Percentiles rank a stretch among this genome's conserved stretches.
These are phyloP conservation scores for Pichia nanzhaoensis DNA, from an alignment of 805 yeast species.

Conservation along the genomic window DNA sequence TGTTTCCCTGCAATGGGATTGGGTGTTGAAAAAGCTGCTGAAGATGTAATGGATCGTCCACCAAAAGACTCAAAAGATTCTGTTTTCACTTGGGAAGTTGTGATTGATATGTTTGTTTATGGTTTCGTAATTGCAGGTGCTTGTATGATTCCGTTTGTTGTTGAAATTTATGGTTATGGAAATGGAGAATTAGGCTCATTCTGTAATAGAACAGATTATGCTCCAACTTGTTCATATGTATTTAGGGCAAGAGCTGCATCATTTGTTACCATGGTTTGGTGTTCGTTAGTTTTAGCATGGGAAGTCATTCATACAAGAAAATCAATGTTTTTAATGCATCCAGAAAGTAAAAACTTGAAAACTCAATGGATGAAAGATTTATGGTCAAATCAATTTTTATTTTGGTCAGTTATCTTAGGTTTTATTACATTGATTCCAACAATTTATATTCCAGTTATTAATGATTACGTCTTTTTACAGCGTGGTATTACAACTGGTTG, in stretches of 20 bases:
- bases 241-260: conserved; percentile 72
- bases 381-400: conserved; percentile 68
- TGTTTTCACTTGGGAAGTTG: conserved; percentile 60
- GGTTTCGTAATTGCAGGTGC: conserved; percentile 70
- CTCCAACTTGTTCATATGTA: conserved; percentile 49
- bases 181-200: conserved; percentile 55
- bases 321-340: conserved; percentile 67
- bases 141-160: conserved; percentile 60
- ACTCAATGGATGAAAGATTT: conserved; percentile 57
- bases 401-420: conserved; percentile 75
- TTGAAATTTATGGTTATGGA: conserved; percentile 62
- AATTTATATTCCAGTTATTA: conserved; percentile 83
- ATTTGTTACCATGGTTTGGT: conserved; percentile 81
- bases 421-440: conserved; percentile 71
- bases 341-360: conserved; percentile 53
- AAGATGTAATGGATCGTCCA: conserved; percentile 56
- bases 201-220: conserved; percentile 47
- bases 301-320: conserved; percentile 68
- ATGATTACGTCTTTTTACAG: conserved; percentile 68
- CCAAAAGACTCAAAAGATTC: conserved; percentile 51
- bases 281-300: conserved; percentile 77
- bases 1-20: conserved; percentile 84
- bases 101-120: conserved; percentile 62
- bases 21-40: conserved; percentile 59
- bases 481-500: conserved; percentile 69